These are phyloP conservation scores for Antrodiella citrinella DNA, from an alignment of 768 basidiomycete genomes.

Conservation along the genomic window DNA sequence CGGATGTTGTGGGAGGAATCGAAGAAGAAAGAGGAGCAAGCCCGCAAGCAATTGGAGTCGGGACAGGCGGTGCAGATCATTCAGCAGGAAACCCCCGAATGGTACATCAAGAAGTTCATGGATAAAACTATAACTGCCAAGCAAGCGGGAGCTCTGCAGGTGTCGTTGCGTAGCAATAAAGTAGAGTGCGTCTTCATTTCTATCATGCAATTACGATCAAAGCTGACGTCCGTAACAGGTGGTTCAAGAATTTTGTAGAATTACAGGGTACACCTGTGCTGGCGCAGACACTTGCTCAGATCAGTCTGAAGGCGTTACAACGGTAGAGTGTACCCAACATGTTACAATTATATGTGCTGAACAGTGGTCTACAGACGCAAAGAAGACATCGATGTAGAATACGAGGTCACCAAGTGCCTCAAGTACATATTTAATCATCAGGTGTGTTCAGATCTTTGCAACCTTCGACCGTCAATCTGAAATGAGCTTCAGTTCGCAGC, in stretches of 20 bases:
- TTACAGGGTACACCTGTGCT: slow-evolving; percentile 82
- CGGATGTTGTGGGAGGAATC: slow-evolving; percentile 73
- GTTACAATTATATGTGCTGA: slow-evolving; percentile 5
- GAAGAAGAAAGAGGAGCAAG: slow-evolving; percentile 54
- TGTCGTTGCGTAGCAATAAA: slow-evolving; percentile 74
- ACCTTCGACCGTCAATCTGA: no score
- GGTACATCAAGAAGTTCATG: slow-evolving; percentile 88
- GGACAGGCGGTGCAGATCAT: slow-evolving; percentile 46
- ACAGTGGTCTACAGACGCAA: slow-evolving; percentile 35
- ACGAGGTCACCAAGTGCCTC: slow-evolving; percentile 84
- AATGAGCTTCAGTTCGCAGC: no score
- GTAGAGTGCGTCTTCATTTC: slow-evolving; percentile 46
- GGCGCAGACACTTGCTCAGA: slow-evolving; percentile 65
- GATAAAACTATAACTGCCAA: slow-evolving; percentile 78
- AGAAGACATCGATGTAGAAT: slow-evolving; percentile 65
- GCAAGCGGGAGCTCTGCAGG: slow-evolving; percentile 67
- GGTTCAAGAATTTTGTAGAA: slow-evolving; percentile 70
- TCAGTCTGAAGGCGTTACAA: slow-evolving; percentile 60
- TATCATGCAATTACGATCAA: not conserved
- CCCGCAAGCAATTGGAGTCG: slow-evolving; percentile 49
- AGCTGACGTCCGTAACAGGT: slow-evolving; percentile 36
- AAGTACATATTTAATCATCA: slow-evolving; percentile 69
- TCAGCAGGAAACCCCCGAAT: slow-evolving; percentile 74
- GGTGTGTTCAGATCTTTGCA: no score
- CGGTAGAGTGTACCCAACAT: slow-evolving; percentile 36